Evolutionary conservation across 2,329 filamentous ascomycete species (phyloP), one percentile per base, ranked within the genome.

Genomic region (Elsinoe fawcettii): DNA sequence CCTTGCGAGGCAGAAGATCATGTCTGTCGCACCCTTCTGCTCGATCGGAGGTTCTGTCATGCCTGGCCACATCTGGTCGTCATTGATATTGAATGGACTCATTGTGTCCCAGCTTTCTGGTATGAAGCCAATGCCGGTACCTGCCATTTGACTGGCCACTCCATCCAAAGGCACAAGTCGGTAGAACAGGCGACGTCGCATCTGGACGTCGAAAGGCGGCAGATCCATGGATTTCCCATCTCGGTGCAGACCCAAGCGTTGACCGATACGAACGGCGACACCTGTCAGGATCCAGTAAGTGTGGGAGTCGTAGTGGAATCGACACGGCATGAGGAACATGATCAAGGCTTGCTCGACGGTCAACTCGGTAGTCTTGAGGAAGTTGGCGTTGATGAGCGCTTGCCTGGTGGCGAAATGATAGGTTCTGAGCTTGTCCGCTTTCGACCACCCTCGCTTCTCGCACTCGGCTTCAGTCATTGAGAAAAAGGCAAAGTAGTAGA

Each of bases 261-360:
- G 80, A 2, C 76, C 81, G 37, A 85, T 79, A 5, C 82, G 76
- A n/a, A 81, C 73, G 2, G 79, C 77, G 1, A 86, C 74, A 0
- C 83, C 84, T 0, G 81, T 83, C 61, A 87, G 72, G 37, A 82
- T 81, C 82, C 84, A 87, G 4, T 81, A 75, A 2, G 82, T 81
- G 65, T 51, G 79, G 68, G 74, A 70, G 59, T 79, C 77, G 39
- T 73, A 73, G 1, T 62, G 62, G 18, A 72, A 69, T 39, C 76
- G 72, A 9, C 65, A 61, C 5, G 66, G 59, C 1, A 69, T 56
- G 58, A 87, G 73, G 63, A 85, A 88, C 14, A 89, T 72, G 5
- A 85, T 72, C 58, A 83, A 83, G 1, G 85, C 86, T 68, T 89
- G 85, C 22, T 90, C 70, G 2, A 85, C 77, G 53, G 81, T 78